Base-by-base conservation (phyloP, 805 yeast genomes). In the Ogataea pini region DNA sequence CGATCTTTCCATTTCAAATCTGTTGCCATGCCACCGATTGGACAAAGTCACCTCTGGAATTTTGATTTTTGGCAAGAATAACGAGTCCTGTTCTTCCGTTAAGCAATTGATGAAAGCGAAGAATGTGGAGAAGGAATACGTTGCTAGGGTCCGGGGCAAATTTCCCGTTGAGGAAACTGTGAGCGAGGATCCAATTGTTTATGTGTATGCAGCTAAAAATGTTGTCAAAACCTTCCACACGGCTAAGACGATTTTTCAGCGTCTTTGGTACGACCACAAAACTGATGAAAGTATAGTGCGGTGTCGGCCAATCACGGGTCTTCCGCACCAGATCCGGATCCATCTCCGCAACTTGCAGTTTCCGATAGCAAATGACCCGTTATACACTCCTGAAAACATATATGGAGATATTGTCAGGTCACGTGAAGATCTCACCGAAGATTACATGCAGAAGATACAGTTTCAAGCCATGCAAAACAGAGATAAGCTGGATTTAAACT, bases 311-410 rank as follows among this genome's bases (percentile, higher is more conserved):
- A 46, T 71, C 2, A 71, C 78, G 1, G 83, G 83, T 0, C 70
- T 71, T 46, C 75, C 74, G 63, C 83, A 79, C 60, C 83, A 79
- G 57, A 77, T 79, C 22, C 61, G 83, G n/a, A 76, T 78, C 4
- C 83, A 79, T 59, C 58, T 79, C 7, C 60, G 80, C 14, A 74
- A 77, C 50, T 45, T 77, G 44, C 72, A 73, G 0, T 52, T 47
- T 38, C 70, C 71, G 2, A 66, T 68, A 8, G 51, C 55, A 1
- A 59, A 64, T 32, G 72, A 68, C 42, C 61, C 68, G 4, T 42
- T 66, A 16, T 68, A 67, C 43, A 42, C 52, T 12, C 18, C 24
- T 7, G 34, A 47, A 4, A 13, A 33, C 17, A 40, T 41, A 6
- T 46, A 46, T 19, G 31, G 48, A 48, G 10, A 29, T 14, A n/a